A percentile compares a stretch with the other conserved stretches of the same genome.
Conservation (phyloP, 306 rosid species). For the Sphenostylis stenocarpa region DNA sequence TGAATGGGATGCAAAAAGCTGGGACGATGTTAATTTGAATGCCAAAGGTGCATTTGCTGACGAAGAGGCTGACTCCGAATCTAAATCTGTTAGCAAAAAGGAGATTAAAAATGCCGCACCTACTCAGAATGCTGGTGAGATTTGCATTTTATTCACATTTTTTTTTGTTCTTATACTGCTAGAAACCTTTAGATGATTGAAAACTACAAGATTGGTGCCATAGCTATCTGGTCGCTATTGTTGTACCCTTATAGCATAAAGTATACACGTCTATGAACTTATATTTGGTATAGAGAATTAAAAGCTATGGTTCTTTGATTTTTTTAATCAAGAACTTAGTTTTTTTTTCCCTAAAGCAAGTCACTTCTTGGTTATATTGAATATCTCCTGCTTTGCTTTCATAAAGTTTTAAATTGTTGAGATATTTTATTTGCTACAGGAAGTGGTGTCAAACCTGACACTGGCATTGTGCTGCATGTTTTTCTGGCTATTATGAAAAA, state of each 20-base stretch:
- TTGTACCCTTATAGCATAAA: neutral
- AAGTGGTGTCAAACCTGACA: neutral
- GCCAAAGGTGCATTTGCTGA: constrained; percentile 74
- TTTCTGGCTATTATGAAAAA: neutral
- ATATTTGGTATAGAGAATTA: neutral
- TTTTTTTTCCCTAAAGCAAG: neutral
- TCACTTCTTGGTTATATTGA: constrained; percentile 5
- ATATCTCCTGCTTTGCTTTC: neutral
- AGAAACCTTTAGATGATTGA: constrained; percentile 23
- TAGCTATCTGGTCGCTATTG: neutral
- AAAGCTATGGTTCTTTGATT: neutral
- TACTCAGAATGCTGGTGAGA: constrained; percentile 47
- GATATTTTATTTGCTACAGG: neutral
- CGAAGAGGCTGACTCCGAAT: constrained; percentile 82
- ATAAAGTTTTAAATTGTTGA: neutral
- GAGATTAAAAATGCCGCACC: constrained; percentile 45
- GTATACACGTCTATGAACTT: neutral
- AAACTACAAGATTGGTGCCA: neutral
- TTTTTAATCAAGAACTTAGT: constrained; percentile 10
- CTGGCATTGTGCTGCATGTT: neutral
- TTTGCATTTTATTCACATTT: constrained; percentile 24
- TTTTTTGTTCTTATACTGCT: neutral
- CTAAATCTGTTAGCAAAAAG: constrained; percentile 49
- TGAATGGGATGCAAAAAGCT: constrained; percentile 97
- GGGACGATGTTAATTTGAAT: constrained; percentile 85